Base-by-base conservation (phyloP, 2,329 filamentous ascomycete species). In the Seiridium unicorne region DNA sequence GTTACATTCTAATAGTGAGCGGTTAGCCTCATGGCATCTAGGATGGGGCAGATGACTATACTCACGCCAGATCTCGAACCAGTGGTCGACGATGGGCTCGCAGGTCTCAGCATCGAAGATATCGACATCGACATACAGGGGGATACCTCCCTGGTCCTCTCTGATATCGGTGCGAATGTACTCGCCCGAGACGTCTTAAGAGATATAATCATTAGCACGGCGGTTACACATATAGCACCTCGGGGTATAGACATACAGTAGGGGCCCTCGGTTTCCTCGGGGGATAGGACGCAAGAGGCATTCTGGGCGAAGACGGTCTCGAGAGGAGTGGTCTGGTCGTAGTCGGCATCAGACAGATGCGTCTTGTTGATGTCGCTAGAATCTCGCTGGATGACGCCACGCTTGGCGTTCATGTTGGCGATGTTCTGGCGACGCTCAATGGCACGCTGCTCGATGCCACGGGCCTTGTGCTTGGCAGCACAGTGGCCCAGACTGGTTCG, bases 101-200 rank as follows among this genome's bases (percentile, higher is more conserved):
- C 83, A 86, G 3, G 82, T 84, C 51, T 77, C 73, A 42, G 82
- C 75, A 61, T 86, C 82, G 57, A 85, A 75, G 59, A 85, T 73
- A 68, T 84, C 82, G 62, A 82, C 76, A 63, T 84, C 81, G 10
- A 84, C 69, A 3, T 76, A 76, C 44, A 84, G 69, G 32, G 77
- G 75, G 36, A 86, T 73, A 51, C 83, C 83, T 7, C 66, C 62
- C 66, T 84, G 74, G 8, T 72, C 71, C 48, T 84, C 81, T 8
- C 73, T 75, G 44, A 86, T 70, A 63, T 85, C 72, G 36, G 73
- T 62, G 34, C 83, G 78, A 60, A 85, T 69, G 56, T 78, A 75
- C 66, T 85, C 81, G 35, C 82, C 83, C n/a, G 73, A 68, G 53
- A 85, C 80, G 63, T 80, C 85, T 56, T 26, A 26, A n/a, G 11